Conservation (phyloP, 371 early-diverging fungal species). For the Mucor circinelloides region DNA sequence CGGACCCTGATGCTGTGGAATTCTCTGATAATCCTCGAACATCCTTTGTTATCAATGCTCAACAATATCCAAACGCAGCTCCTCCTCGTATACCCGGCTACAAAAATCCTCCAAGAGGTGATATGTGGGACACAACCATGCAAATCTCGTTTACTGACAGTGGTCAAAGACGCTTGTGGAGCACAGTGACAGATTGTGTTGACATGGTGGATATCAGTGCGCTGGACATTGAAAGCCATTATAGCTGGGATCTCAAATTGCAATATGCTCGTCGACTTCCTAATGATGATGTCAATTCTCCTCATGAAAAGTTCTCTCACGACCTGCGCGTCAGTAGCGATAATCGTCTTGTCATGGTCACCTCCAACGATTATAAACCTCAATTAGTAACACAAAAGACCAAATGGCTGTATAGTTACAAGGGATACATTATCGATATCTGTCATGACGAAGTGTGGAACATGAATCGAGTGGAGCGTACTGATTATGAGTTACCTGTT, state of each 20-base stretch:
- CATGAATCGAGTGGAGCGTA: constrained; percentile 16
- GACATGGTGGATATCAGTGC: constrained; percentile 34
- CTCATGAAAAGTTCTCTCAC: constrained; percentile 43
- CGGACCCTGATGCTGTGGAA: constrained; percentile 6
- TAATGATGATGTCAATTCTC: constrained; percentile 30
- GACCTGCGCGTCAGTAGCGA: constrained; percentile 14
- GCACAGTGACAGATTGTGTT: constrained; percentile 32
- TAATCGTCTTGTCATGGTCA: constrained; percentile 29
- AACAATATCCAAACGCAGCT: constrained; percentile 22
- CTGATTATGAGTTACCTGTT: constrained; percentile 30
- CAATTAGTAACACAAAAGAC: constrained; percentile 37
- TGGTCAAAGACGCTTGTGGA: constrained; percentile 32
- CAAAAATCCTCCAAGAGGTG: constrained; percentile 1
- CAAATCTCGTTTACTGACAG: constrained; percentile 26
- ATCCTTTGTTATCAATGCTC: constrained; percentile 21
- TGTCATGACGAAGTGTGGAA: constrained; percentile 49
- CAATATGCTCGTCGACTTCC: constrained; percentile 37
- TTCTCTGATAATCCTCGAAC: constrained; percentile 31
- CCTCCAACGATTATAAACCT: constrained; percentile 29
- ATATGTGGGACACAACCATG: constrained; percentile 23
- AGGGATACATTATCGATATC: constrained; percentile 40
- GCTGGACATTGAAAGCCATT: constrained; percentile 36
- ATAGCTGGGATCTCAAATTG: constrained; percentile 48
- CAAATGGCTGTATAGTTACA: constrained; percentile 42
- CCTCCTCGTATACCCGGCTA: constrained; percentile 2